Base-by-base conservation (phyloP, 2,329 filamentous ascomycete genomes). In the Ascochyta pisi region DNA sequence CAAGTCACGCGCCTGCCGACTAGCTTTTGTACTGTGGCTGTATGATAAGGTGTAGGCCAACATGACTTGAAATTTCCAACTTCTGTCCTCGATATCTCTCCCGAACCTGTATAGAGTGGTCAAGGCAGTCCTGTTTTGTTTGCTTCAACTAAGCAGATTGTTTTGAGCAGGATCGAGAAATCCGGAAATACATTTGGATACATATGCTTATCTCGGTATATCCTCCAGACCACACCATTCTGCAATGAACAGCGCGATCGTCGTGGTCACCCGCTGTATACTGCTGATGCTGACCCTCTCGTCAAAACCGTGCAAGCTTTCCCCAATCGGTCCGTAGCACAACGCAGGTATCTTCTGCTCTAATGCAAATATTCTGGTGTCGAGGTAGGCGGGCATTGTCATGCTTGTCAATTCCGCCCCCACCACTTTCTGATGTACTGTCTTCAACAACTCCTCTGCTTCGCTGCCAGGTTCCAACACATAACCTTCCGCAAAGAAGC, bases 311-410 rank as follows among this genome's bases (percentile, higher is more conserved):
- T 65, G 63, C 8, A 64, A 23, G 19, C 50, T 56, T 19, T 58
- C 59, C 0, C 58, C 58, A 37, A 64, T 48, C 6, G 63, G 63
- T 34, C 63, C 63, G 50, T 65, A 65, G 31, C 58, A 62, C 12
- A 65, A 44, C 10, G 63, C 61, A 31, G 63, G 63, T 22, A 65
- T 65, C 42, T 65, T 64, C 35, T 65, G 59, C 27, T 64, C 63
- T 24, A 65, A 29, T 22, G 59, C 56, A 43, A 64, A 65, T 10
- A 62, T 62, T 26, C 63, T 50, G 15, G 56, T 62, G 27, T 57
- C 60, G 15, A 63, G 57, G 45, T 63, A 63, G 7, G 60, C 60
- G 12, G 60, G 60, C 60, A 63, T 60, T 2, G 60, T 63, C 45
- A 56, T 51, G 40, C 57, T 63, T 16, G 48, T 40, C 19, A 63